Conservation (phyloP, 768 basidiomycete genomes). For the Agaricus sinodeliciosus region DNA sequence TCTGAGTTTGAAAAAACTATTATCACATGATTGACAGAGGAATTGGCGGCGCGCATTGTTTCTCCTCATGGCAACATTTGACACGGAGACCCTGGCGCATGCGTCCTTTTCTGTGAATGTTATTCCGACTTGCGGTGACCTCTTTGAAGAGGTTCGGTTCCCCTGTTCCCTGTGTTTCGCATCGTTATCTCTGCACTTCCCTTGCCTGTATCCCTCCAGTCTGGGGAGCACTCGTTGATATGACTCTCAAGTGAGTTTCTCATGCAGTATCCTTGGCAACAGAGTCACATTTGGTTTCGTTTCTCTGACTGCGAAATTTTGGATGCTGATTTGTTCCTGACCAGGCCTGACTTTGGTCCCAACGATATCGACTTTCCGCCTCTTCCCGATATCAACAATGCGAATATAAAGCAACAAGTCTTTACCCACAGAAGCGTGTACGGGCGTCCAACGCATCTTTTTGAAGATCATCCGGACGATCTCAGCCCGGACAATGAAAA, state of each 20-base stretch:
- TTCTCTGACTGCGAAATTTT: background rate
- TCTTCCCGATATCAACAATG: slow-evolving; percentile 48
- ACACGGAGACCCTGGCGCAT: slow-evolving; percentile 6
- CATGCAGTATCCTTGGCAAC: background rate
- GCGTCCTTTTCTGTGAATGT: background rate
- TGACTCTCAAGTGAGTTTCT: slow-evolving; percentile 8
- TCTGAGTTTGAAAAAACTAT: slow-evolving; percentile 1
- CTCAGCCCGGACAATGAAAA: slow-evolving; percentile 80
- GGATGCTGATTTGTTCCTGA: background rate
- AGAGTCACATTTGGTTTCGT: background rate
- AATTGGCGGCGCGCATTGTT: background rate
- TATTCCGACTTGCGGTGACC: background rate
- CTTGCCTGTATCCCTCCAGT: background rate
- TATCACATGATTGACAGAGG: slow-evolving; percentile 5
- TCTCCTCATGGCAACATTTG: slow-evolving; percentile 5
- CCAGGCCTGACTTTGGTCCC: slow-evolving; percentile 38
- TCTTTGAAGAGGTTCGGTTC: background rate
- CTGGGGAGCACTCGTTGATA: background rate
- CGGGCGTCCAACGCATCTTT: slow-evolving; percentile 66
- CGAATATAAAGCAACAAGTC: slow-evolving; percentile 42
- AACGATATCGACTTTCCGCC: slow-evolving; percentile 43
- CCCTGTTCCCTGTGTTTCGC: background rate
- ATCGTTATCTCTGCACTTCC: background rate
- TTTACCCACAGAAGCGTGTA: slow-evolving; percentile 74
- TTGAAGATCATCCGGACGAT: slow-evolving; percentile 69